These are phyloP conservation scores for Leonotis leonurus DNA, from an alignment of 257 asterid species.

Conservation along the genomic window DNA sequence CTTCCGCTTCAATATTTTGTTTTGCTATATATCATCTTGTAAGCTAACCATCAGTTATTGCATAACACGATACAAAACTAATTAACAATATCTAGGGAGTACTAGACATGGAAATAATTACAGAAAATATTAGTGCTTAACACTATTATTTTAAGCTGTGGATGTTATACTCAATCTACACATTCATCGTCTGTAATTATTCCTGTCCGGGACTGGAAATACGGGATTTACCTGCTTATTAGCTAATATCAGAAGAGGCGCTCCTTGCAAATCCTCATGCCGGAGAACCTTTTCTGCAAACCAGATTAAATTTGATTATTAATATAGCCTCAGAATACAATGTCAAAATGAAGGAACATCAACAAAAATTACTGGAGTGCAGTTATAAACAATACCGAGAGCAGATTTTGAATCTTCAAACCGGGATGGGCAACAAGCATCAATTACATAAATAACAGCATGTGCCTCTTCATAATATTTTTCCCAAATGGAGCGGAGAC, in stretches of 20 bases:
- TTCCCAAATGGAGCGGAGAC: slow-evolving; percentile 94
- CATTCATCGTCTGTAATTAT: neutral
- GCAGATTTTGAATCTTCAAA: slow-evolving; percentile 87
- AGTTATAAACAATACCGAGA: slow-evolving; percentile 46
- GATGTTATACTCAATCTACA: neutral
- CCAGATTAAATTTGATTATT: slow-evolving; percentile 13
- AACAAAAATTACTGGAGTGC: neutral
- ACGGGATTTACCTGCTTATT: slow-evolving; percentile 62
- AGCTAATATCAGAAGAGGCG: slow-evolving; percentile 74
- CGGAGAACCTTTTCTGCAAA: slow-evolving; percentile 72
- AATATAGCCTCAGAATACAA: neutral
- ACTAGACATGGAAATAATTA: neutral
- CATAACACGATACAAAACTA: neutral
- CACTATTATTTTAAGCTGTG: neutral
- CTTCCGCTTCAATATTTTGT: neutral
- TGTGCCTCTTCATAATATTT: slow-evolving; percentile 92
- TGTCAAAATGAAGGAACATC: neutral
- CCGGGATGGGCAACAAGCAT: slow-evolving; percentile 71
- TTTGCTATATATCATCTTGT: neutral
- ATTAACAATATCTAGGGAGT: neutral
- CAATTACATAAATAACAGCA: slow-evolving; percentile 71
- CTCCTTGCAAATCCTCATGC: slow-evolving; percentile 87
- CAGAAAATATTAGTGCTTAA: neutral
- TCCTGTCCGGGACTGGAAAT: neutral
- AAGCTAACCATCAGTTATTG: neutral